Conservation (phyloP, 2,329 filamentous ascomycete genomes). For the Fusarium oxysporum region DNA sequence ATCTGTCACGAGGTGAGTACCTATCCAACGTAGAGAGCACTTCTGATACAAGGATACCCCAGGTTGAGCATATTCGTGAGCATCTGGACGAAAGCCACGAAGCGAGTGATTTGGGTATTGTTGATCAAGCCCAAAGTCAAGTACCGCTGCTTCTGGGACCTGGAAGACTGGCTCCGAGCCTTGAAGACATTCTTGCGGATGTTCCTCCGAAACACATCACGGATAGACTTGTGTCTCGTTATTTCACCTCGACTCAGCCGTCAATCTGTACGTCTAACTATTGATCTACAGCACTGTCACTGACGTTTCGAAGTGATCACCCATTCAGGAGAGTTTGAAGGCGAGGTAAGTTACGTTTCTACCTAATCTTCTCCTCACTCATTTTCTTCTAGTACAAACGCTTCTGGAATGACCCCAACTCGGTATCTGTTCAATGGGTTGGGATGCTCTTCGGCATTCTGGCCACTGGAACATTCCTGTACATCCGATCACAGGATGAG, state of each 20-base stretch:
- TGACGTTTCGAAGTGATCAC: constrained; percentile 23
- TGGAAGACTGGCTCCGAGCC: neutral
- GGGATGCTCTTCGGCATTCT: constrained; percentile 31
- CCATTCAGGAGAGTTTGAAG: constrained; percentile 30
- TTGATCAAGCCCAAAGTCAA: constrained; percentile 5
- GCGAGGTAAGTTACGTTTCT: constrained; percentile 4
- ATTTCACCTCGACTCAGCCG: constrained; percentile 32
- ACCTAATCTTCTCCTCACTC: fast-evolving
- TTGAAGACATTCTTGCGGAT: constrained; percentile 29
- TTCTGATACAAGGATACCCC: neutral
- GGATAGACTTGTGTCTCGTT: constrained; percentile 32
- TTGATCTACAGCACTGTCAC: fast-evolving
- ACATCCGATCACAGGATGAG: constrained; percentile 27
- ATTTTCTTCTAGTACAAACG: constrained; percentile 5
- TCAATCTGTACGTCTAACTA: constrained; percentile 6
- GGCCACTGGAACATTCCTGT: constrained; percentile 24
- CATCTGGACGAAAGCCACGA: constrained; percentile 17
- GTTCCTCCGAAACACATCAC: constrained; percentile 21
- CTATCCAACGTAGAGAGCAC: fast-evolving
- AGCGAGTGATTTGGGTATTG: neutral
- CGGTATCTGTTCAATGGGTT: constrained; percentile 21
- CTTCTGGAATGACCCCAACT: constrained; percentile 26
- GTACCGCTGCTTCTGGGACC: constrained; percentile 28
- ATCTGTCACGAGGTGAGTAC: constrained; percentile 29
- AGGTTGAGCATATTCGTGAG: constrained; percentile 29